Conservation (phyloP, 805 yeast species). For the Cyberlindnera bimundalis region DNA sequence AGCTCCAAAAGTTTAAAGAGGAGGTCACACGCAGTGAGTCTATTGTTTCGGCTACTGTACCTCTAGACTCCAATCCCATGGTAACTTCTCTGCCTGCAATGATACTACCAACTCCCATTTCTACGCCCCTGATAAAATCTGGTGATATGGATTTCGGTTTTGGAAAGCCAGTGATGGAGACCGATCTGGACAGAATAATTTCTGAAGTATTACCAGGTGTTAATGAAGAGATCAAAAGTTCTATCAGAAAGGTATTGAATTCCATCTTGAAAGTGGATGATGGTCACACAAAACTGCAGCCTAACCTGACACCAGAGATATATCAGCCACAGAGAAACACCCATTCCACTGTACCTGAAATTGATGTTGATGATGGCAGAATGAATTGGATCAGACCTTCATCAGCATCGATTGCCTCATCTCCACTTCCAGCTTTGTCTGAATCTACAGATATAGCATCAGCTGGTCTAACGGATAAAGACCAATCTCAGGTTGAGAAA, state of each 20-base stretch:
- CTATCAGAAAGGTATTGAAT: constrained; percentile 9
- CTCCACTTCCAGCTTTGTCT: too few relatives aligned
- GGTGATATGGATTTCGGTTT: constrained; percentile 3
- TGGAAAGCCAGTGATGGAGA: background rate
- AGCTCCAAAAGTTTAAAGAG: constrained; percentile 8
- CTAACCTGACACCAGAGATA: background rate
- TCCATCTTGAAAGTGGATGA: constrained; percentile 9
- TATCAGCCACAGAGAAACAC: background rate
- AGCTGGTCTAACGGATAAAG: constrained; percentile 11
- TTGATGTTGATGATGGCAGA: too few relatives aligned
- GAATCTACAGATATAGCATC: background rate
- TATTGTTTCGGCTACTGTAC: too few relatives aligned
- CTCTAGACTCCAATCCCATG: background rate
- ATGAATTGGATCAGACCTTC: constrained; percentile 3
- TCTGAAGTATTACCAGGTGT: constrained; percentile 7
- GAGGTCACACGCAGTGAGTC: constrained; percentile 1
- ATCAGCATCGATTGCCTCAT: background rate
- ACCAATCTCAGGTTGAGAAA: constrained; percentile 10
- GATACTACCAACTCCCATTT: background rate
- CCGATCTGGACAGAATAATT: constrained; percentile 8
- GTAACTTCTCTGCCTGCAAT: background rate
- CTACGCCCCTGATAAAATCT: background rate
- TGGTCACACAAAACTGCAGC: background rate
- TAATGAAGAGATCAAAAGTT: constrained; percentile 1
- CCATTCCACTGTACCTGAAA: too few relatives aligned